Evolutionary conservation across 1,284 basidiomycete species (phyloP).

Genomic region (Puccinia polysora): DNA sequence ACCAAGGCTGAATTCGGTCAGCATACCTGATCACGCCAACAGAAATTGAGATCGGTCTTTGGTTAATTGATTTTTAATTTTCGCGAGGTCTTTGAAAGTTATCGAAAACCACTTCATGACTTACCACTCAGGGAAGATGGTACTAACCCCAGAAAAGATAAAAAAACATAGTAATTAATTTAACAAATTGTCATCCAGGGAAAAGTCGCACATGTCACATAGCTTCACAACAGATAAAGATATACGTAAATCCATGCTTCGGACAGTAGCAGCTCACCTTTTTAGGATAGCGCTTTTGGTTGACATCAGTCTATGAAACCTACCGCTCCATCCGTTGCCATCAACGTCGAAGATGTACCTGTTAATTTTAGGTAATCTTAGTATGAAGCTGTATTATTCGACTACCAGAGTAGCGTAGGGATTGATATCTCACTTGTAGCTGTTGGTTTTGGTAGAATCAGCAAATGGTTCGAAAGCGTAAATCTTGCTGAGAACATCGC

Average conservation of each 20-base stretch:
- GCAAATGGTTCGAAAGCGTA: slow-evolving; percentile 50
- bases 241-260: not conserved
- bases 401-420: slow-evolving; percentile 40
- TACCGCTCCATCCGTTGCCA: slow-evolving; percentile 56
- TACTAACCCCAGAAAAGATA: slow-evolving; percentile 49
- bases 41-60: not conserved
- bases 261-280: slow-evolving; percentile 47
- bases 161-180: too few species aligned
- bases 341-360: slow-evolving; percentile 55
- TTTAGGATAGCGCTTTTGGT: slow-evolving; percentile 46
- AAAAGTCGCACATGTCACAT: too few species aligned
- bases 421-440: not conserved
- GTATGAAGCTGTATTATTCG: not conserved
- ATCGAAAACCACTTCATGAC: not conserved
- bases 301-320: slow-evolving; percentile 48
- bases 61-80: not conserved
- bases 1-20: slow-evolving; percentile 51
- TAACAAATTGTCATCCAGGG: too few species aligned
- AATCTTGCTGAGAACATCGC: slow-evolving; percentile 51
- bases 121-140: slow-evolving; percentile 51
- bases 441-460: not conserved
- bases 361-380: not conserved
- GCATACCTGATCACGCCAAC: slow-evolving; percentile 46
- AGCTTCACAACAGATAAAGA: not conserved
- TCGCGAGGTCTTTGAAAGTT: not conserved